Base-by-base conservation (phyloP, 1,139 yeast genomes). In the Suhomyces choctaworum region DNA sequence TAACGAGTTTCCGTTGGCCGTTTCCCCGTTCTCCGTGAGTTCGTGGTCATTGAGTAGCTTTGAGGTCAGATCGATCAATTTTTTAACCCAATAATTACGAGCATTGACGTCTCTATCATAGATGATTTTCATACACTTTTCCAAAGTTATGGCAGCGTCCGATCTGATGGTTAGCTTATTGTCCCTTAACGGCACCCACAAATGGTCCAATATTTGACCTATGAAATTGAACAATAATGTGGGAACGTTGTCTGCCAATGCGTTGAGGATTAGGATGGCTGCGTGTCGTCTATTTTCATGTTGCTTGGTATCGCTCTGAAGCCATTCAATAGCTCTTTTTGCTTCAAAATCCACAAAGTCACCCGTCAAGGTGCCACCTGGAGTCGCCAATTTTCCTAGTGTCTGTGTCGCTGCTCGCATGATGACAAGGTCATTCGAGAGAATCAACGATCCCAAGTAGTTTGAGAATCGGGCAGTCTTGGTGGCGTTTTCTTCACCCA, bases 321-420 rank as follows among this genome's bases (percentile, higher is more conserved):
- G 72, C 95, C 97, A 85, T 58, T 92, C 97, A 35, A 90, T 71
- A 29, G 96, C 89, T 37, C 89, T 73, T 52, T 85, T 86, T 9
- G 94, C 94, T 56, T 92, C 97, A 50, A 80, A 85, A 45, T 90
- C 97, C 19, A 92, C 97, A 58, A 92, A 83, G 38, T 89, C 97
- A 1, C 95, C 89, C 0, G 96, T 87, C 37, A 89, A 64, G 2
- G 94, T 79, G 1, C 95, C 94, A 16, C 96, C 95, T 0, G 95
- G 90, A 2, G 83, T 78, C 0, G 97, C 95, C 45, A 92, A 66
- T 48, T 83, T 84, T 6, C 97, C 97, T 48, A 92, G 68, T 0
- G 96, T 86, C 35, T 73, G 75, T 1, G 96, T 88, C 3, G 97
- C 97, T 22, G 84, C 76, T 45, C 80, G 77, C 90, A 90, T 86